These are phyloP conservation scores for Beauveria sp. DNA, from an alignment of 2,329 filamentous ascomycete genomes.

Conservation along the genomic window DNA sequence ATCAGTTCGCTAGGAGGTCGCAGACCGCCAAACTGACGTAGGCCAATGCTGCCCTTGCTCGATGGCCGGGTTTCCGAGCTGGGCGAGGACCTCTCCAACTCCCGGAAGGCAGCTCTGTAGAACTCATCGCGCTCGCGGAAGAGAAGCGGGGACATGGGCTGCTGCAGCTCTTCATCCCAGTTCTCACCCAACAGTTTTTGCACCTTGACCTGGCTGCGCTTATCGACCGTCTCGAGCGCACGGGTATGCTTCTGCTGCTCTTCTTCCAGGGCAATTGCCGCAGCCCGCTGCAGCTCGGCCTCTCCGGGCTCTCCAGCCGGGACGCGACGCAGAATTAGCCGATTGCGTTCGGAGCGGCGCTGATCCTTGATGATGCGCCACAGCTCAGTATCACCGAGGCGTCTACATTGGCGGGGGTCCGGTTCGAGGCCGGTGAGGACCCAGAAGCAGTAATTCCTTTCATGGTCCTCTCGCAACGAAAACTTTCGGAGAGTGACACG, in stretches of 20 bases:
- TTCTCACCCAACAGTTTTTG: conserved; percentile 84
- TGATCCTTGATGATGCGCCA: conserved; percentile 86
- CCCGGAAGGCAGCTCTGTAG: conserved; percentile 50
- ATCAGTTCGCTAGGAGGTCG: conserved; percentile 95
- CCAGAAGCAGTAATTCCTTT: conserved; percentile 96
- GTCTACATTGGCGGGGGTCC: conserved; percentile 71
- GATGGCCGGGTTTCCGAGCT: conserved; percentile 32
- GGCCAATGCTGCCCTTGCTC: conserved; percentile 41
- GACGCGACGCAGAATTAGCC: conserved; percentile 87
- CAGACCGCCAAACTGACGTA: conserved; percentile 82
- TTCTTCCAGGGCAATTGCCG: conserved; percentile 84
- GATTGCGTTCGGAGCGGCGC: conserved; percentile 76
- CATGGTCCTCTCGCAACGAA: conserved; percentile 78
- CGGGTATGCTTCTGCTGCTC: conserved; percentile 64
- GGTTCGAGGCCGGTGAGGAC: conserved; percentile 80
- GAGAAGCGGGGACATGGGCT: conserved; percentile 77
- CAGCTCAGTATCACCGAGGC: conserved; percentile 78
- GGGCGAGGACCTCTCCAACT: conserved; percentile 49
- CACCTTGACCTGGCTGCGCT: conserved; percentile 77
- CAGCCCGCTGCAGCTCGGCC: conserved; percentile 78
- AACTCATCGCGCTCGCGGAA: conserved; percentile 63
- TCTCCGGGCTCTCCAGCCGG: conserved; percentile 83
- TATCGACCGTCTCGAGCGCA: conserved; percentile 56
- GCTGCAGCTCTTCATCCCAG: conserved; percentile 71
- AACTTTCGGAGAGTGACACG: conserved; percentile 83